Conservation (phyloP, 768 basidiomycete species). For the Mycena indigotica region DNA sequence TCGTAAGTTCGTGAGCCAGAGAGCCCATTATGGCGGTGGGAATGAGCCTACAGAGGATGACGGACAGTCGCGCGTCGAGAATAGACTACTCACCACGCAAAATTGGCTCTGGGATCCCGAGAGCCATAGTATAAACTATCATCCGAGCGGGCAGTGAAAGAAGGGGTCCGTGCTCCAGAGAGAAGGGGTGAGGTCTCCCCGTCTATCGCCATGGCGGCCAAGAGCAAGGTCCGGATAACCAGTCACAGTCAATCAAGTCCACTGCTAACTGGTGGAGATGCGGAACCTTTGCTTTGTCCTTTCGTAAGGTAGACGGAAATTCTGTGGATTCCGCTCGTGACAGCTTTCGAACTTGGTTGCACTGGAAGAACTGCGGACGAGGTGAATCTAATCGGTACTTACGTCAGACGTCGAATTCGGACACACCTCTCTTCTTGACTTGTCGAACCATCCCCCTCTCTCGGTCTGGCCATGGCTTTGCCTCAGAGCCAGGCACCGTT, state of each 20-base stretch:
- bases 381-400: too few species aligned
- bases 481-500: constrained; percentile 16
- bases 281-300: too few species aligned
- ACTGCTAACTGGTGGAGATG: too few species aligned
- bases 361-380: too few species aligned
- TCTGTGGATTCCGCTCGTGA: too few species aligned
- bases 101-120: constrained; percentile 14
- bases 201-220: constrained; percentile 1
- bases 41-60: constrained; percentile 12
- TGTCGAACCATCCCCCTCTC: background rate
- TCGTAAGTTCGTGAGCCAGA: constrained; percentile 9
- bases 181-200: constrained; percentile 18
- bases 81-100: constrained; percentile 10
- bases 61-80: constrained; percentile 3
- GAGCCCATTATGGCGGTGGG: constrained; percentile 12
- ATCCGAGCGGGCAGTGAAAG: constrained; percentile 9
- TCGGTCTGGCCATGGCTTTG: constrained; percentile 24
- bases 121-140: constrained; percentile 7
- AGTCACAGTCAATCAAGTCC: background rate
- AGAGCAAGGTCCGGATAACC: background rate
- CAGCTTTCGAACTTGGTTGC: too few species aligned
- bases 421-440: background rate
- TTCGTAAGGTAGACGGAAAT: too few species aligned
- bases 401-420: too few species aligned
- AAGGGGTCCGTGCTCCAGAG: constrained; percentile 11